Base-by-base conservation (phyloP, 495 filamentous ascomycete genomes). In the Penicillium paradoxum region DNA sequence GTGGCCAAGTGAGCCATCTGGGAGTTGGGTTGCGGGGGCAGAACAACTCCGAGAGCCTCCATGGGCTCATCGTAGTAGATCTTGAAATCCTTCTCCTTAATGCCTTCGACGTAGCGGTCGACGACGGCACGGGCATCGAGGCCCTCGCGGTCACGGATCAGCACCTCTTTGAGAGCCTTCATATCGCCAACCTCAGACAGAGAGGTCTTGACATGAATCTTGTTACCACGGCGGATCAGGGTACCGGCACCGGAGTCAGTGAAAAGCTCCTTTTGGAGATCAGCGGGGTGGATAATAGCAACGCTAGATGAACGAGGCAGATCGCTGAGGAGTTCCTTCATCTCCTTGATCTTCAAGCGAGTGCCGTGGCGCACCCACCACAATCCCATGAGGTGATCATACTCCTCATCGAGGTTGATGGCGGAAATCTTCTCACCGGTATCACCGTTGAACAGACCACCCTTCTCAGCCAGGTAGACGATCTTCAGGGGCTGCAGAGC, bases 331-430 rank as follows among this genome's bases (percentile, higher is more conserved):
- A 98, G 81, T 17, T 93, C 88, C 77, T 97, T 97, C 73, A 96
- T 95, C 75, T 98, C 92, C 73, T 92, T 95, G 73, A 98, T 97
- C 87, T 98, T 98, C 50, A 97, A 75, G 59, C 91, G 84, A 37
- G 93, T 98, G 29, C 93, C 93, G 71, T 95, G 93, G 56, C 87
- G 86, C 65, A 96, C 95, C 93, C 93, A 98, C 67, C 88, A 84
- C 73, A 97, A 91, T 42, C 79, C 83, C 92, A 98, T 96, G 59
- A 97, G 78, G 65, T 90, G 80, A 14, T 96, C 95, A 66, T 87
- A 98, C 70, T 98, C 93, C 73, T 98, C 92, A 61, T 98, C 93
- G 19, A 98, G 81, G 74, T 98, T 97, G 66, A 98, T 98, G 45
- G 84, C 90, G 8, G 91, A 96, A 60, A 98, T 97, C 78, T 96